Base-by-base conservation (phyloP, 164 flowering plant genomes). In the Macadamia integrifolia region DNA sequence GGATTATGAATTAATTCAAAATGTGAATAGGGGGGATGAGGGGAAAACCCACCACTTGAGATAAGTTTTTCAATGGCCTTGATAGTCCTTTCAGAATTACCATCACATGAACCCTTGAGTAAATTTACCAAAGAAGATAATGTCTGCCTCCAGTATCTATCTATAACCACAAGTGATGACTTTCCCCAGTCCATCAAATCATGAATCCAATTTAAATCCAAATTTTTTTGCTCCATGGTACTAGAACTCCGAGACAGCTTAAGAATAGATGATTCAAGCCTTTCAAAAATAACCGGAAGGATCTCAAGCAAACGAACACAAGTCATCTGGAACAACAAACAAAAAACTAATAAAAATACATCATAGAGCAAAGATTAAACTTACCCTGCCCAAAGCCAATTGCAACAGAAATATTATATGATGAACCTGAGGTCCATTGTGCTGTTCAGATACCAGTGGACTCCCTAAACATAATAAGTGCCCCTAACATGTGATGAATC, bases 301-400 rank as follows among this genome's bases (percentile, higher is more conserved):
- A 87, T 76, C 83, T 91, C 98, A 74, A 93, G 91, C 53, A 91
- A 17, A 23, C 98, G 96, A 57, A 92, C 81, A 80, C 93, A 91
- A 11, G 96, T 82, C 95, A 91, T 91, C 98, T 93, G 88, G 63
- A 75, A 76, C 58, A 77, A 75, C 3, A 70, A 65, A 69, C 15
- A 48, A 59, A 66, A 42, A 35, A 35, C 40, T 35, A 35, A 60
- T 15, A 60, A 2, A 12, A 49, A n/a, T 4, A 12, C 29, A 32
- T 55, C n/a, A 70, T 13, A 15, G 11, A 52, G 35, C 6, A 15
- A 52, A 50, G 44, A 31, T 3, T n/a, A n/a, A 9, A 14, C n/a
- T n/a, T 64, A n/a, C n/a, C 40, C 11, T 49, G 28, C 66, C 28
- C 56, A 55, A 17, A 53, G 17, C 42, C 2, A 53, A 65, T 15